These are phyloP conservation scores for Sclerotinia nivalis DNA, from an alignment of 2,329 filamentous ascomycete genomes.

Conservation along the genomic window DNA sequence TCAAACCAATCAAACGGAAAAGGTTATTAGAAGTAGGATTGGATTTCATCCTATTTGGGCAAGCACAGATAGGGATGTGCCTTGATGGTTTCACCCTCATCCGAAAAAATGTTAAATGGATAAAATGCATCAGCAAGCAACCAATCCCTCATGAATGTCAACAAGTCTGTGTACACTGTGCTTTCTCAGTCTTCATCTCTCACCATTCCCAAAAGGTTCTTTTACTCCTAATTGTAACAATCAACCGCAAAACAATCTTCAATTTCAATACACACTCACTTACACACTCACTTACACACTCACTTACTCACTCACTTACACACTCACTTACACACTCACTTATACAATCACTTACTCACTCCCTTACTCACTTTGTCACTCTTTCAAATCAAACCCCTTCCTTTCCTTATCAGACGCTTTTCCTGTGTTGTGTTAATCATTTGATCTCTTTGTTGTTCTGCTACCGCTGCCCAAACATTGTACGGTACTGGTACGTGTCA, in stretches of 20 bases:
- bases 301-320: neutral
- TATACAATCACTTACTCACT: neutral
- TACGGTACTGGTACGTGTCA: slow-evolving; percentile 20
- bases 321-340: neutral
- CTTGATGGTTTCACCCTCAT: slow-evolving; percentile 14
- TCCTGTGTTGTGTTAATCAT: slow-evolving; percentile 4
- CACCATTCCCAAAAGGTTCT: slow-evolving; percentile 11
- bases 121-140: neutral
- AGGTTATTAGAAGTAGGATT: neutral
- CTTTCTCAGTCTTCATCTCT: neutral
- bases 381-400: neutral
- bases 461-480: slow-evolving; percentile 1
- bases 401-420: neutral
- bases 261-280: neutral
- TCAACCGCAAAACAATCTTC: neutral
- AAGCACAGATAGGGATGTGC: slow-evolving; percentile 14
- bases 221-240: neutral
- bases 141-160: neutral
- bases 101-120: neutral
- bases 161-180: too few species aligned
- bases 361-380: neutral
- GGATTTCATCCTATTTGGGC: neutral
- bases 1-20: neutral
- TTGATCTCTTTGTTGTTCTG: slow-evolving; percentile 8
- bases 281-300: neutral